phyloP scores from a whole-genome alignment of 2,329 filamentous ascomycete species.

The Sporothrix schenckii region DNA sequence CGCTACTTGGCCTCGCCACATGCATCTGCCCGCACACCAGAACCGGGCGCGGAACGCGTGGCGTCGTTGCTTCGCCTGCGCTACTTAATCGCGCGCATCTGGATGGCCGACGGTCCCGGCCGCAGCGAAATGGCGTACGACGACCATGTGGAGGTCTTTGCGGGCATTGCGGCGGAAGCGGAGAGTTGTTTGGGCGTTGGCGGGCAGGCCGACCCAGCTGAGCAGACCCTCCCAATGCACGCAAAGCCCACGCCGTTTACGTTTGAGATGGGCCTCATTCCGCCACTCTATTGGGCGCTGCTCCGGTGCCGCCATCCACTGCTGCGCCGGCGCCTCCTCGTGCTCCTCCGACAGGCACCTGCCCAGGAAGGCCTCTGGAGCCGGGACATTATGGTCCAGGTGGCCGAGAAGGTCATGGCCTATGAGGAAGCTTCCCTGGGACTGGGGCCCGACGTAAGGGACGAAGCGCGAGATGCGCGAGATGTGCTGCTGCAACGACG shows the following conservation, averaged over 20 bases:
- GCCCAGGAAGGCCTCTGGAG: slow-evolving; percentile 24
- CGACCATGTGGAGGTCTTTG: not conserved
- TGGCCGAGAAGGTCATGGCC: slow-evolving; percentile 4
- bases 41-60: not conserved
- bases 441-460: too few species aligned
- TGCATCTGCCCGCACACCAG: too few species aligned
- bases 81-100: not conserved
- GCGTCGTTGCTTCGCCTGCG: slow-evolving; percentile 21
- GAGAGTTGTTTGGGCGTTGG: not conserved
- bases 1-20: not conserved
- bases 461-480: too few species aligned
- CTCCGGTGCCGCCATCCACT: slow-evolving; percentile 12
- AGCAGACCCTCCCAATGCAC: too few species aligned
- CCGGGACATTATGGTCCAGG: slow-evolving; percentile 21
- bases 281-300: slow-evolving; percentile 10
- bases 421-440: not conserved
- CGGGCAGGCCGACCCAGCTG: not conserved
- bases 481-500: not conserved
- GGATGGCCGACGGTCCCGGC: slow-evolving; percentile 7
- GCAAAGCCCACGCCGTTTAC: not conserved
- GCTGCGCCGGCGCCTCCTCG: not conserved
- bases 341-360: slow-evolving; percentile 7
- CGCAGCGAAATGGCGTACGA: slow-evolving; percentile 14
- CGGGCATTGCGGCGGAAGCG: slow-evolving; percentile 5
- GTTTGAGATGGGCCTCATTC: slow-evolving; percentile 27